phyloP scores from a whole-genome alignment of 2,329 filamentous ascomycete genomes.

The Apiospora koreana region DNA sequence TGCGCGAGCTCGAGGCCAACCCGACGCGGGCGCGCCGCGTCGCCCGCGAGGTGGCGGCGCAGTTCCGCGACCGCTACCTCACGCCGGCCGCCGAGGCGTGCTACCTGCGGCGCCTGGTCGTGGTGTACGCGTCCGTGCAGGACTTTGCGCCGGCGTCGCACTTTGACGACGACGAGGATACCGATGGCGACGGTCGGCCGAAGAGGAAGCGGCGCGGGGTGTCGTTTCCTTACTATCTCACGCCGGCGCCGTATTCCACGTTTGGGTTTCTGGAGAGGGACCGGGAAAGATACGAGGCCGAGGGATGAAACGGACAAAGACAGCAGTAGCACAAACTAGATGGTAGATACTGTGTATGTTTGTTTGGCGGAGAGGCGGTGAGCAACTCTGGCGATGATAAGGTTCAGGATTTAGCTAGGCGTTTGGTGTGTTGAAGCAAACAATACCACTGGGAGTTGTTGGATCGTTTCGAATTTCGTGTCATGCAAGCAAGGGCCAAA shows the following conservation, averaged over 20 bases:
- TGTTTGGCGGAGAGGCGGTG: neutral
- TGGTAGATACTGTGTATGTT: neutral
- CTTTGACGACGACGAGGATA: neutral
- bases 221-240: neutral
- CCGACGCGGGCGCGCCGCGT: slow-evolving; percentile 47
- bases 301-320: neutral
- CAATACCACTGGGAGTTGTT: neutral
- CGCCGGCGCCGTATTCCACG: neutral
- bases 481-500: neutral
- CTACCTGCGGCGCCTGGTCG: slow-evolving; percentile 47
- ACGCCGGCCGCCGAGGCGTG: slow-evolving; percentile 56
- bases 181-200: neutral
- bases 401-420: neutral
- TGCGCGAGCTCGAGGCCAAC: slow-evolving; percentile 43
- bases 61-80: slow-evolving; percentile 46
- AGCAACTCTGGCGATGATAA: neutral
- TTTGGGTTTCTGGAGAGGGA: neutral
- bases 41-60: slow-evolving; percentile 35
- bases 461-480: neutral
- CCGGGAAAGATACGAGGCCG: neutral
- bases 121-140: slow-evolving; percentile 17
- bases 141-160: slow-evolving; percentile 14
- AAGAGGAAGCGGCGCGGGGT: neutral
- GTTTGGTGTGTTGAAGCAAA: neutral
- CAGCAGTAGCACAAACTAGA: no score